Conservation (phyloP, 345 rosid species). For the Eucalyptus microcorys region DNA sequence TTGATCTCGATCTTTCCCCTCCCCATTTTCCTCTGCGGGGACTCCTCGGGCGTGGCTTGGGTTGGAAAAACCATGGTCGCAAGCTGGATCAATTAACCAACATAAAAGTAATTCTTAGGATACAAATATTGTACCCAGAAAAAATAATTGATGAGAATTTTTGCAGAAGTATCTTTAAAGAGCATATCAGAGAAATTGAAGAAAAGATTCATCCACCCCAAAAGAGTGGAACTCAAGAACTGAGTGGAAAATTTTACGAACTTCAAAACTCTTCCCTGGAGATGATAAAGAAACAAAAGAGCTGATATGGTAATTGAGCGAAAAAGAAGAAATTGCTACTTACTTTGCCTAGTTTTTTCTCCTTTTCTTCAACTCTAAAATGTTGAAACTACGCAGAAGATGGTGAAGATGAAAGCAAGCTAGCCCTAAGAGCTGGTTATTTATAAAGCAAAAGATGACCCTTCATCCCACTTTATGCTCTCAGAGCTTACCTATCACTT, state of each 20-base stretch:
- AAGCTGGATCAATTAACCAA: neutral
- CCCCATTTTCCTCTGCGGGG: slow-evolving; percentile 63
- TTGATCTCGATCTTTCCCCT: slow-evolving; percentile 99
- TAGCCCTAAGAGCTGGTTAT: slow-evolving; percentile 4
- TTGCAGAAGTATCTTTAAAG: neutral
- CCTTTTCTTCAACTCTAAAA: slow-evolving; percentile 13
- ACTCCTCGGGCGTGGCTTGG: slow-evolving; percentile 17
- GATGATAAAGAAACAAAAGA: slow-evolving; percentile 2
- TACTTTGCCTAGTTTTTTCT: slow-evolving; percentile 1
- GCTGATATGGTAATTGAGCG: slow-evolving; percentile 12
- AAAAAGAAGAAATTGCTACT: neutral
- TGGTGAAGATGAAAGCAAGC: slow-evolving; percentile 28
- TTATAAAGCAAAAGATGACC: slow-evolving; percentile 22
- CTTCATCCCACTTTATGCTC: neutral
- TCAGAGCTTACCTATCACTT: neutral
- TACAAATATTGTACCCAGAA: neutral
- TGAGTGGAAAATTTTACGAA: slow-evolving; percentile 16
- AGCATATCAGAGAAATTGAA: neutral
- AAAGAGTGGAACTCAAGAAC: neutral
- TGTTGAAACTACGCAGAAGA: slow-evolving; percentile 1
- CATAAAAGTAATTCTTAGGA: neutral
- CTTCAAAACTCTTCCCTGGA: neutral
- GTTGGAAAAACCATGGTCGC: slow-evolving; percentile 20
- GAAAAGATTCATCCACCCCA: neutral
- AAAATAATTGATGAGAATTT: neutral